Evolutionary conservation across 495 filamentous ascomycete species (phyloP).

Genomic region (Podospora pseudocomata): DNA sequence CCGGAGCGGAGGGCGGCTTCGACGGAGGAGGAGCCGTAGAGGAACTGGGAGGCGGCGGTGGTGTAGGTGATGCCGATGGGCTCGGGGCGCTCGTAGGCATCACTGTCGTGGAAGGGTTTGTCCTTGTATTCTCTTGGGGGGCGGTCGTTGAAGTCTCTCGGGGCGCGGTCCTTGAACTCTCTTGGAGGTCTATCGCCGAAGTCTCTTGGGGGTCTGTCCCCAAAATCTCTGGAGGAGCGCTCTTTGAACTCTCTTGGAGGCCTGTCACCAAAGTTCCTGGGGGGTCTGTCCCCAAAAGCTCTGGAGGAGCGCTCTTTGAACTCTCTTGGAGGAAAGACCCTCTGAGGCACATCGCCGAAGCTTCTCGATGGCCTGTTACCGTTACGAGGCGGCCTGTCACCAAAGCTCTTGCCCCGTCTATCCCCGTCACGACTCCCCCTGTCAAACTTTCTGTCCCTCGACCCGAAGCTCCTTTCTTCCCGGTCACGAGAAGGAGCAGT

Average conservation of each 20-base stretch:
- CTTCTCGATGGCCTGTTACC: slow-evolving; percentile 2
- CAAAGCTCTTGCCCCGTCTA: not conserved
- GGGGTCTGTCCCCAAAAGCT: not conserved
- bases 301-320: slow-evolving; percentile 4
- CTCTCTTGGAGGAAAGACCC: not conserved
- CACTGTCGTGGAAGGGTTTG: slow-evolving; percentile 4
- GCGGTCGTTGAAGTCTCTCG: not conserved
- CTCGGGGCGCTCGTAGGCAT: slow-evolving; percentile 10
- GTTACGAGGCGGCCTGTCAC: not conserved
- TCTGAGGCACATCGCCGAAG: not conserved
- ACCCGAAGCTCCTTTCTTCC: not conserved
- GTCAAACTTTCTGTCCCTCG: not conserved
- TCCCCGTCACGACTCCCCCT: not conserved
- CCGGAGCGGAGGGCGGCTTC: slow-evolving; percentile 69
- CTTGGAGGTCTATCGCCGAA: not conserved
- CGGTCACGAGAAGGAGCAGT: not conserved
- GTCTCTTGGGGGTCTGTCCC: slow-evolving; percentile 5
- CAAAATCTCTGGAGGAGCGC: slow-evolving; percentile 1
- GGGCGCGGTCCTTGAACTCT: slow-evolving; percentile 2
- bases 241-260: slow-evolving; percentile 1
- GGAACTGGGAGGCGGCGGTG: slow-evolving; percentile 82
- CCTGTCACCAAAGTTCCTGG: not conserved
- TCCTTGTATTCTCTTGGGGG: not conserved
- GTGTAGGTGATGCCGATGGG: slow-evolving; percentile 70
- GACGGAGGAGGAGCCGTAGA: slow-evolving; percentile 82